phyloP scores from a whole-genome alignment of 2,329 filamentous ascomycete species.

The Pseudogymnoascus sp. region DNA sequence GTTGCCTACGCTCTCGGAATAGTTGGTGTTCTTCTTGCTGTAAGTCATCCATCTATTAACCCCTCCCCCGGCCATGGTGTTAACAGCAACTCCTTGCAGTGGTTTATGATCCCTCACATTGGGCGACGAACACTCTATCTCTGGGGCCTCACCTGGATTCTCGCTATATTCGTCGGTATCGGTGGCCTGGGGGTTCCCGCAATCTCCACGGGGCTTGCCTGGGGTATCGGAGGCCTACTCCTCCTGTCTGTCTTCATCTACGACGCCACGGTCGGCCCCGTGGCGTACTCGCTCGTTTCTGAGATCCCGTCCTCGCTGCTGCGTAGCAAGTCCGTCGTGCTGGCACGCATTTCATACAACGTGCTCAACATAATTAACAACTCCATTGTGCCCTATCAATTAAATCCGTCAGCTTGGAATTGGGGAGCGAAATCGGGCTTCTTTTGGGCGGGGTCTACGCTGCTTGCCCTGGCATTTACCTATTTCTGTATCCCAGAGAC shows the following conservation, averaged over 20 bases:
- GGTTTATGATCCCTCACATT: constrained; percentile 38
- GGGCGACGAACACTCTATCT: constrained; percentile 43
- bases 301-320: constrained; percentile 73
- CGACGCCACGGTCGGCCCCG: constrained; percentile 76
- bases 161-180: constrained; percentile 67
- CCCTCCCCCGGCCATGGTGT: constrained; percentile 24
- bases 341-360: constrained; percentile 62
- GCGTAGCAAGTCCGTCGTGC: constrained; percentile 80
- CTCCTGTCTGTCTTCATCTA: constrained; percentile 72
- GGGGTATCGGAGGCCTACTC: constrained; percentile 55
- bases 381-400: constrained; percentile 80
- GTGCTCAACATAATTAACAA: constrained; percentile 72
- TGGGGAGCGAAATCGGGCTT: constrained; percentile 81
- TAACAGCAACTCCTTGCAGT: constrained; percentile 18
- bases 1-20: constrained; percentile 39
- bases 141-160: constrained; percentile 60
- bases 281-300: constrained; percentile 76
- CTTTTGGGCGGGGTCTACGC: constrained; percentile 63
- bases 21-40: constrained; percentile 41
- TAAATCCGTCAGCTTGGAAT: constrained; percentile 75
- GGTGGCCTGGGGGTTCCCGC: constrained; percentile 44
- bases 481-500: constrained; percentile 75
- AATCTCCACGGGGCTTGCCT: constrained; percentile 43
- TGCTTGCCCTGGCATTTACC: constrained; percentile 52
- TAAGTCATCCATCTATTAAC: constrained; percentile 32